Percentiles rank a stretch among this genome's conserved stretches.
Conservation (phyloP, 768 basidiomycete species). For the Symmetrospora coprosmae region DNA sequence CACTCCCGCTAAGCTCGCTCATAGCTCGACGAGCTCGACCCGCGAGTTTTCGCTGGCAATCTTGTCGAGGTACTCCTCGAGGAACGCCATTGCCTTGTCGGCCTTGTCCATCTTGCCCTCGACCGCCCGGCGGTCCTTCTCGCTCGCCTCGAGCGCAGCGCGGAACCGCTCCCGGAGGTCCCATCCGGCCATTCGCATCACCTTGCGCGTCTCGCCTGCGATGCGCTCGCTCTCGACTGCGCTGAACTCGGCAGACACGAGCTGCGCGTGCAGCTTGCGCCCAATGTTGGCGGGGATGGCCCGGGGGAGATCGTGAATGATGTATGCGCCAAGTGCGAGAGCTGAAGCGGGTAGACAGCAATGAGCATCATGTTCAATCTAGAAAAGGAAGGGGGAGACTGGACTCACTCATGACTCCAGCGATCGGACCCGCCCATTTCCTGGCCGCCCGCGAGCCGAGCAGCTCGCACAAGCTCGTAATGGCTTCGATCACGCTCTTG, state of each 20-base stretch:
- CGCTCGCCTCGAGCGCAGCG: slow-evolving; percentile 61
- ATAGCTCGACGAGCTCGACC: background rate
- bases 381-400: background rate
- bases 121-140: slow-evolving; percentile 50
- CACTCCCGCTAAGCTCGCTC: too few relatives aligned
- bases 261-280: slow-evolving; percentile 48
- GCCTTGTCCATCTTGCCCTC: slow-evolving; percentile 46
- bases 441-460: slow-evolving; percentile 58
- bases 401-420: slow-evolving; percentile 50
- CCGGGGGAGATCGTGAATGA: slow-evolving; percentile 71
- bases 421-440: slow-evolving; percentile 72
- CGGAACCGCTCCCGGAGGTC: slow-evolving; percentile 72
- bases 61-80: slow-evolving; percentile 38
- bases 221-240: slow-evolving; percentile 51
- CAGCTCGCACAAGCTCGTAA: slow-evolving; percentile 60
- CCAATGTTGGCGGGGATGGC: slow-evolving; percentile 83
- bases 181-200: slow-evolving; percentile 77
- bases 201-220: slow-evolving; percentile 76
- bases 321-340: slow-evolving; percentile 60
- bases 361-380: background rate
- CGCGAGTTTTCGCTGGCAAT: too few relatives aligned
- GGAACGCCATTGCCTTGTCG: slow-evolving; percentile 63
- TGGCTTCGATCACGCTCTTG: slow-evolving; percentile 74
- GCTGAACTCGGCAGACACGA: slow-evolving; percentile 22
- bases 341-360: slow-evolving; percentile 30